Percentiles rank a stretch among this genome's conserved stretches.
phyloP scores from a whole-genome alignment of 1,139 yeast genomes.

The Debaryomyces robertsiae region DNA sequence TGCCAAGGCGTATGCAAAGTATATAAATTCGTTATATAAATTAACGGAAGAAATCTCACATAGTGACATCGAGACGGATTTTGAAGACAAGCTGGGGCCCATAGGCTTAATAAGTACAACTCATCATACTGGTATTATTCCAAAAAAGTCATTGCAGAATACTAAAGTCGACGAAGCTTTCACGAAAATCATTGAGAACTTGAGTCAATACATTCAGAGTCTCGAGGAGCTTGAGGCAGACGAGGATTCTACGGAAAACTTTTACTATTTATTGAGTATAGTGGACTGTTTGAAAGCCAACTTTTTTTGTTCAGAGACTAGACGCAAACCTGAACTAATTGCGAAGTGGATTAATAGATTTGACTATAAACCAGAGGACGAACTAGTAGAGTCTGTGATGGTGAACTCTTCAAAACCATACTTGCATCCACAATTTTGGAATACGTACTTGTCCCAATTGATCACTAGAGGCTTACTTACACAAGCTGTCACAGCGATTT shows the following conservation, averaged over 20 bases:
- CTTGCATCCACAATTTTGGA: constrained; percentile 66
- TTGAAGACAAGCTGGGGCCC: constrained; percentile 29
- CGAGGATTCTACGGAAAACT: constrained; percentile 18
- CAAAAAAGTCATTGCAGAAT: constrained; percentile 14
- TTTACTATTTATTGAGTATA: constrained; percentile 48
- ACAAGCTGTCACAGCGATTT: constrained; percentile 54
- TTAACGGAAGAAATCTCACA: constrained; percentile 33
- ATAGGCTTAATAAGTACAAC: constrained; percentile 38
- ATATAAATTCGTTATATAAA: constrained; percentile 38
- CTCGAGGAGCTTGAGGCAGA: constrained; percentile 21
- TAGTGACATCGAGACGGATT: constrained; percentile 21
- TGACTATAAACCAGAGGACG: constrained; percentile 60
- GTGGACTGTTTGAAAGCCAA: constrained; percentile 60
- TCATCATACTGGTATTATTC: constrained; percentile 17
- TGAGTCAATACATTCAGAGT: constrained; percentile 23
- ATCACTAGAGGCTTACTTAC: constrained; percentile 63
- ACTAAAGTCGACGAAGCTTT: constrained; percentile 32
- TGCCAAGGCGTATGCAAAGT: constrained; percentile 26
- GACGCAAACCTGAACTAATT: constrained; percentile 48
- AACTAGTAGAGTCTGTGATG: constrained; percentile 48
- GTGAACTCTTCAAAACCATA: constrained; percentile 49
- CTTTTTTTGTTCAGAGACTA: constrained; percentile 45
- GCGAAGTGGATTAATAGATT: constrained; percentile 68
- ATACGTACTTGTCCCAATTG: constrained; percentile 54
- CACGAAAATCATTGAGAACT: constrained; percentile 25